Conservation (phyloP, 2,329 filamentous ascomycete species). For the Alternaria sp. region DNA sequence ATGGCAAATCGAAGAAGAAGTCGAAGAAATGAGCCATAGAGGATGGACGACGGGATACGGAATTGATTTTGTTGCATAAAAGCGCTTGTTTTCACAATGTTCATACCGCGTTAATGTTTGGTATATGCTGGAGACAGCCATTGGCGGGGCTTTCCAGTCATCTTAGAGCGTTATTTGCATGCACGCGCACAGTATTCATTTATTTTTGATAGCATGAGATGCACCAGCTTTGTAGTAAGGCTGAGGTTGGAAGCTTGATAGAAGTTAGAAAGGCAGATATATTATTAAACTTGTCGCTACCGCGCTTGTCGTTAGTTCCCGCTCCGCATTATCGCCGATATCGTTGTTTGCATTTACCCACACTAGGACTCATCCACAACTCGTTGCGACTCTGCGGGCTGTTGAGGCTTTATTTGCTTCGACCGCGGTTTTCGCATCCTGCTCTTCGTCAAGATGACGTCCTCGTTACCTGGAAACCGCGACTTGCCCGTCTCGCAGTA, state of each 20-base stretch:
- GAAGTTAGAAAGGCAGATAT: not conserved
- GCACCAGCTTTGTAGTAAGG: not conserved
- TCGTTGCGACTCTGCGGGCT: constrained; percentile 2
- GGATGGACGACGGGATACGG: not conserved
- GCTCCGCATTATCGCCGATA: constrained; percentile 26
- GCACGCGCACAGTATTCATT: not conserved
- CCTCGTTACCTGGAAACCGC: constrained; percentile 71
- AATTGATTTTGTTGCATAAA: constrained; percentile 8
- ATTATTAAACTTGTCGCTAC: constrained; percentile 12
- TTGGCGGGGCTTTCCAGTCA: constrained; percentile 5
- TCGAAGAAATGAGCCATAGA: constrained; percentile 29
- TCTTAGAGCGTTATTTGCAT: constrained; percentile 15
- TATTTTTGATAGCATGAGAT: constrained; percentile 2
- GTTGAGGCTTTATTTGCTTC: constrained; percentile 11
- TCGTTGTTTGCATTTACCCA: constrained; percentile 20
- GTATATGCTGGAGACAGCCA: constrained; percentile 5
- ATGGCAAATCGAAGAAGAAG: constrained; percentile 43
- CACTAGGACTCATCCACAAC: constrained; percentile 12
- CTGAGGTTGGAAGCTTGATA: not conserved
- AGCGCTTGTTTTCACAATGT: constrained; percentile 1
- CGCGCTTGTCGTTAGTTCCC: constrained; percentile 21
- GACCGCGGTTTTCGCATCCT: constrained; percentile 1
- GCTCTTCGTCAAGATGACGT: constrained; percentile 59
- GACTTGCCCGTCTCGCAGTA: constrained; percentile 92
- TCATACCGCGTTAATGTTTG: constrained; percentile 9